Conservation (phyloP, 352 stramenopile genomes). For the Pythium rhizo-oryzae region DNA sequence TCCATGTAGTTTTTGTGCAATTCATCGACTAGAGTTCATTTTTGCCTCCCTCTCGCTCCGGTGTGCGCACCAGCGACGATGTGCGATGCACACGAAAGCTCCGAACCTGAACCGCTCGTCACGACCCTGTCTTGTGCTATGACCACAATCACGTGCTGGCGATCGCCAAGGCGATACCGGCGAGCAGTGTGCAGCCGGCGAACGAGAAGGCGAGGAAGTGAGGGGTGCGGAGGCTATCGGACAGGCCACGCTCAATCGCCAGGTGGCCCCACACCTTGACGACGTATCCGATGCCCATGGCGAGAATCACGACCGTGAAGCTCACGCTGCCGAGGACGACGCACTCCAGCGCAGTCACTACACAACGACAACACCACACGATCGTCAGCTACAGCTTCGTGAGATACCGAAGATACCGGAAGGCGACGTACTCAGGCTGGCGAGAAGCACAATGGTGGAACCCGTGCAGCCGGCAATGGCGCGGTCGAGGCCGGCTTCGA, state of each 20-base stretch:
- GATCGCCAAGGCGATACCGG: constrained; percentile 23
- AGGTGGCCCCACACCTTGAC: constrained; percentile 25
- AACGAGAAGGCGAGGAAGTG: constrained; percentile 26
- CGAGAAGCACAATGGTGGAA: constrained; percentile 19
- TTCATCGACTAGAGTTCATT: constrained; percentile 2
- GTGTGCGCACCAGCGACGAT: no score
- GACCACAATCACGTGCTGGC: constrained; percentile 8
- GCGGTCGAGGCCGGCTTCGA: constrained; percentile 20
- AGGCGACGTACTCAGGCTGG: constrained; percentile 23
- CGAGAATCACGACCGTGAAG: constrained; percentile 23
- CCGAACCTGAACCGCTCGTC: background rate
- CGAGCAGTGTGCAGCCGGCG: constrained; percentile 18
- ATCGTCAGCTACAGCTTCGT: constrained; percentile 6
- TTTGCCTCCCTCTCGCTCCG: no score
- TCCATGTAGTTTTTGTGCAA: background rate
- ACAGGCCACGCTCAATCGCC: constrained; percentile 13
- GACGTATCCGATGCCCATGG: constrained; percentile 12
- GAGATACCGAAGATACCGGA: no score
- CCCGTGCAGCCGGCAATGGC: constrained; percentile 19
- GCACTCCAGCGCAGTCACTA: constrained; percentile 24
- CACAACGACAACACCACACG: background rate
- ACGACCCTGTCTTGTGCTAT: background rate
- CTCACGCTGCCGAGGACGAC: constrained; percentile 18
- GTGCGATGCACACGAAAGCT: background rate
- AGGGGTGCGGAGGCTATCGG: constrained; percentile 14